phyloP scores from a whole-genome alignment of 2,329 filamentous ascomycete species.

The Scedosporium dehoogii region DNA sequence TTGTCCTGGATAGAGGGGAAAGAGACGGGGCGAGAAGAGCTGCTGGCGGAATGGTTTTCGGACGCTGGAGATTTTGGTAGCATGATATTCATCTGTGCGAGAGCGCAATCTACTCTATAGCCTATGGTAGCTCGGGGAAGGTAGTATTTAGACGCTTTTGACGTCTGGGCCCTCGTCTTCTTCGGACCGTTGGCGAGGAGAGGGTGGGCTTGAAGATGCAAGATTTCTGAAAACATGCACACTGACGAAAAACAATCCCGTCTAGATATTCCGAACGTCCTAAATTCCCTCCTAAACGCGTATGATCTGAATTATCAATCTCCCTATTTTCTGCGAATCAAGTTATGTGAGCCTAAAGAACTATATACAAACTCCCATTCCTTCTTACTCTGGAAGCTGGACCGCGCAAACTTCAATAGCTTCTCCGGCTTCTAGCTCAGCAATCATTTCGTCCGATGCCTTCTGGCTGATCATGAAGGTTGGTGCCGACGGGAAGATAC shows the following conservation, averaged over 20 bases:
- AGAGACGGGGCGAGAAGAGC: background rate
- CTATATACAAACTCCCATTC: background rate
- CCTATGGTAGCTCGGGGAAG: background rate
- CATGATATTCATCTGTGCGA: background rate
- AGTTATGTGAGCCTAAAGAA: background rate
- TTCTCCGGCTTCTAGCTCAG: conserved; percentile 5
- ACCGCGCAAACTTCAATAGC: conserved; percentile 4
- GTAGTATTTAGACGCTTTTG: too few relatives aligned
- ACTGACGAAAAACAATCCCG: too few relatives aligned
- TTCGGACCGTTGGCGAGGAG: too few relatives aligned
- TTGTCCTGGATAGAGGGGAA: background rate
- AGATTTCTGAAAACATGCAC: too few relatives aligned
- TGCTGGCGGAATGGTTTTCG: background rate
- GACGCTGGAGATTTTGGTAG: background rate
- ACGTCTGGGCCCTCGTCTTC: too few relatives aligned
- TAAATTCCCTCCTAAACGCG: too few relatives aligned
- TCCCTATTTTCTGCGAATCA: background rate
- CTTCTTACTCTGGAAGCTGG: background rate
- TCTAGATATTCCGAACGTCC: too few relatives aligned
- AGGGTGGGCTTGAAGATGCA: too few relatives aligned
- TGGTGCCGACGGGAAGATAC: conserved; percentile 36
- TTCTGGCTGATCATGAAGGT: conserved; percentile 52
- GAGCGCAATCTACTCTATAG: background rate
- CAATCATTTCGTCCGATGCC: conserved; percentile 45
- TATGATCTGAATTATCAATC: background rate